Conservation (phyloP, 176 grass and related monocot genomes). For the Ensete ventricosum region DNA sequence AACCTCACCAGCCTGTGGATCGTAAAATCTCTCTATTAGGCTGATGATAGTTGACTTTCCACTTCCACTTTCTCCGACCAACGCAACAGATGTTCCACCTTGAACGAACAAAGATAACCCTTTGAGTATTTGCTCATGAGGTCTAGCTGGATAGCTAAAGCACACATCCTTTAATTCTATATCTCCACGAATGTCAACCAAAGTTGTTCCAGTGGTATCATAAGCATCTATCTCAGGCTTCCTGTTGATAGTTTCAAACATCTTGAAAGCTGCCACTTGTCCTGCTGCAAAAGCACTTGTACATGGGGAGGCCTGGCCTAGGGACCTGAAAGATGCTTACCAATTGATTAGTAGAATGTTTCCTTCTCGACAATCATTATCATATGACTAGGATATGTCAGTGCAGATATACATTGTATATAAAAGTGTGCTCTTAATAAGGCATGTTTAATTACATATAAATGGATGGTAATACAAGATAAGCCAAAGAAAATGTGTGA, state of each 20-base stretch:
- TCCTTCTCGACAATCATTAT: too few species aligned
- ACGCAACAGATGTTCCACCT: conserved; percentile 68
- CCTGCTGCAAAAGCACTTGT: conserved; percentile 68
- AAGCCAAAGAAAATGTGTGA: too few species aligned
- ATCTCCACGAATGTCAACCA: conserved; percentile 62
- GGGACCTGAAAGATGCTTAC: conserved; percentile 42
- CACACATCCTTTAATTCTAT: conserved; percentile 67
- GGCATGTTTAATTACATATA: too few species aligned
- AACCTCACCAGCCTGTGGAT: conserved; percentile 70
- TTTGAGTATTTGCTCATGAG: conserved; percentile 63
- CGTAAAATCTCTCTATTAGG: conserved; percentile 76
- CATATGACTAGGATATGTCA: too few species aligned
- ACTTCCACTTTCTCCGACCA: conserved; percentile 90
- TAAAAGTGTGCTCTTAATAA: too few species aligned
- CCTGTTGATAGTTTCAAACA: conserved; percentile 69
- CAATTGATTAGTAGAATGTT: neutral
- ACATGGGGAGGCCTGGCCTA: conserved; percentile 70
- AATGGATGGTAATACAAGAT: too few species aligned
- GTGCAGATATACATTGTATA: too few species aligned
- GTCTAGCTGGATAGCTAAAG: conserved; percentile 80
- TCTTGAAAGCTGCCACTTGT: conserved; percentile 62
- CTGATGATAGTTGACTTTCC: conserved; percentile 85
- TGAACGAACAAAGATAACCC: conserved; percentile 62
- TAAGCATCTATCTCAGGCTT: conserved; percentile 75
- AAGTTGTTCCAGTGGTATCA: conserved; percentile 31